Base-by-base conservation (phyloP, 257 asterid species). In the Capsicum rhomboideum region DNA sequence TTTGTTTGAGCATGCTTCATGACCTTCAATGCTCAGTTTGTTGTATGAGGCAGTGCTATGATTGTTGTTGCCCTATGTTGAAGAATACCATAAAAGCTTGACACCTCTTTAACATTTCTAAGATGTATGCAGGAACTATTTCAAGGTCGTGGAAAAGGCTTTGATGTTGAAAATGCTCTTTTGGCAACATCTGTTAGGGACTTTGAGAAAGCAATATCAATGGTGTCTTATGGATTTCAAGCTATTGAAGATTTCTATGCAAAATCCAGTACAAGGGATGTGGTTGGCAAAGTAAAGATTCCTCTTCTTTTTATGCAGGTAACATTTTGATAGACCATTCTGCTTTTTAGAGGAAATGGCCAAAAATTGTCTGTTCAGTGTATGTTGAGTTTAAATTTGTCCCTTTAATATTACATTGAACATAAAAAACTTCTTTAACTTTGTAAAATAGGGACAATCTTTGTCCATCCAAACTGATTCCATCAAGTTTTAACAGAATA, bases 221-320 rank as follows among this genome's bases (percentile, higher is more conserved):
- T 94, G 94, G 93, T 95, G 55, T 90, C 98, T 79, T 88, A 92
- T 87, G 98, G 98, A 82, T 92, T 88, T 84, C 89, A 91, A 83
- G 83, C 89, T 55, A 86, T 96, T 59, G 97, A 92, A 78, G 91
- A 94, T 74, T 96, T 94, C 82, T 96, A 96, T 90, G 96, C 91
- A 56, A 90, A 92, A 86, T 93, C 94, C 87, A 93, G 99, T 89
- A 92, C 98, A 23, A 88, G 94, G 69, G 90, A 92, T 86, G 87
- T 92, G 86, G 90, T 94, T 69, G 93, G 94, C 83, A 89, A 89
- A 86, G 95, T 96, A 91, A 93, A 92, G 92, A 89, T 96, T 86
- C 99, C 99, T 83, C 92, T 93, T 89, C 96, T 96, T 82, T 96
- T 93, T 83, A 91, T 96, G 82, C 99, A 96, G 99, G 99, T 96